Evolutionary conservation across 2,329 filamentous ascomycete genomes (phyloP), one percentile per base, ranked within the genome.

Genomic region (Colletotrichum sojae): DNA sequence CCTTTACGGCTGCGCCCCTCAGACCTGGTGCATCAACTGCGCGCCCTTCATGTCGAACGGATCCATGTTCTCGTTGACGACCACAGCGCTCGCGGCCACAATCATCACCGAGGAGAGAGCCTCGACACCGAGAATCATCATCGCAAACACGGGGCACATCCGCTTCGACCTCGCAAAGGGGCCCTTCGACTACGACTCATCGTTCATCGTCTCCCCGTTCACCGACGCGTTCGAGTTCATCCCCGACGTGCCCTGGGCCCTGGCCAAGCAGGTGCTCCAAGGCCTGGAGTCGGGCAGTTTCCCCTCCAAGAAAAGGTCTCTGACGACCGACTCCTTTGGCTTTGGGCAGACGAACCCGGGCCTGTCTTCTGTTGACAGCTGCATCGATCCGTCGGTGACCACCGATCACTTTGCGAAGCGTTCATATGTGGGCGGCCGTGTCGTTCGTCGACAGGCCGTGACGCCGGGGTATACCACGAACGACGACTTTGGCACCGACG

Each of bases 81-180:
- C 58, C 15, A n/a, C 51, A 5, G 63, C 63, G 12, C 58, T 67
- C 3, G n/a, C 63, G 13, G 79, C 85, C 6, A 81, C 81, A 0
- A 79, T 83, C 1, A 85, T 91, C 2, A 79, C 16, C 83, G 86
- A n/a, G 79, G 81, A 46, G 78, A 84, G 63, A 83, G 79, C 27
- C 80, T 5, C 63, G 8, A 67, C 58, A 0, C 63, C 88, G 2
- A 84, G 89, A 36, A 79, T 90, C 52, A 84, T 91, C 68, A 83
- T 90, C 70, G 83, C 85, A 69, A 91, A 91, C 77, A 90, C 88
- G 0, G 89, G 89, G 27, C 83, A 82, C 39, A 83, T 91, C 25
- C 86, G 89, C 2, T 91, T 90, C 73, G 89, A 91, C 72, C 77
- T 92, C 13, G 83, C 87, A 69, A 83, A 91, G 76, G 90, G 90